Base-by-base conservation (phyloP, 1,139 yeast genomes). In the Sugiyamaella pinicola region DNA sequence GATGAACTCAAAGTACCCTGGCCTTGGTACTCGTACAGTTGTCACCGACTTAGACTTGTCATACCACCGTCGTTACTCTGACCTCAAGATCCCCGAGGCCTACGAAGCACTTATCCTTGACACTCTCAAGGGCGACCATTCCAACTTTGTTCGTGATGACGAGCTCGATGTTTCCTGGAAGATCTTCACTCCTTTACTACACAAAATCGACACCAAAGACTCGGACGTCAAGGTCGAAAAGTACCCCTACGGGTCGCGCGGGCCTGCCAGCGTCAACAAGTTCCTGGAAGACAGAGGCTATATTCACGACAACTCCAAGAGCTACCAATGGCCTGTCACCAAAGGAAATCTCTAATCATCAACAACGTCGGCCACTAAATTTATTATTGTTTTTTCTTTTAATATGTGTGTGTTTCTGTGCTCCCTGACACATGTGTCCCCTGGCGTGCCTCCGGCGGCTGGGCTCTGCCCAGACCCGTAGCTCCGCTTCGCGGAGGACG, bases 91-190 rank as follows among this genome's bases (percentile, higher is more conserved):
- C 65, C 98, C 99, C 49, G 97, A 91, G 76, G 99, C 98, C 47
- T 93, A 93, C 72, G 99, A 95, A 75, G 87, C 96, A 2, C 82
- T 93, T 64, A 88, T 93, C 64, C 82, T 96, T 71, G 99, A 95
- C 71, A 87, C 93, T 58, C 75, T 85, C 68, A 79, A 83, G 63
- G 99, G 96, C 55, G 96, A 91, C 73, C 99, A 93, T 74, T 86
- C 98, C 56, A 91, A 91, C 75, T 93, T 95, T 70, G 99, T 93
- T 35, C 86, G 99, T 75, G 98, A 91, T 69, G 99, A 93, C 70
- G 99, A 93, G 75, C 81, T 95, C 69, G 97, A 91, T 56, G 83
- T 85, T 56, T 85, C 95, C 56, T 93, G 99, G 99, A 79, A 80
- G 64, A 75, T 93, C 57, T 91, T 93, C 76, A 91, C 98, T 15